Base-by-base conservation (phyloP, 768 basidiomycete genomes). In the Boletellus sp. region DNA sequence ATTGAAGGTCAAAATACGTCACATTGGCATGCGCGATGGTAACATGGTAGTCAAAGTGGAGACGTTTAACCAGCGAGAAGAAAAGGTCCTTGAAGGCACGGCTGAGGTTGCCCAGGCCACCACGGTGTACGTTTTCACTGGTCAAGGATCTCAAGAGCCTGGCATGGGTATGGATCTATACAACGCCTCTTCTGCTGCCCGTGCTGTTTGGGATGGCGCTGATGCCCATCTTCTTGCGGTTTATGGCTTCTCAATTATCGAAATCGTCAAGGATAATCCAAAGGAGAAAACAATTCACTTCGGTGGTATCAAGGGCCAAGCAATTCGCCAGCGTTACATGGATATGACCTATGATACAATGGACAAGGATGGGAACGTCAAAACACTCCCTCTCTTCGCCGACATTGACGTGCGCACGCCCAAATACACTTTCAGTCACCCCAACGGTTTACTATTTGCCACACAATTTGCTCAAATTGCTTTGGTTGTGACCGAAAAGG, bases 101-200 rank as follows among this genome's bases (percentile, higher is more conserved):
- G 92, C 94, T 3, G 93, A 98, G 68, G 93, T 98, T 53, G 83
- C 84, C 3, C 96, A 99, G 67, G 85, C 94, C 2, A 78, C 81
- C 16, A 95, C 94, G 6, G 92, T 90, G 31, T 98, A 97, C 58
- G 93, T 96, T 58, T 98, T 98, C 78, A 98, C 95, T 35, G 95
- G 95, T 26, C 95, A 98, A 67, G 95, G 95, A 48, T 97, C 94
- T 6, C 95, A 98, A 67, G 95, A 98, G 70, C 85, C 86, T 40
- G 93, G 95, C 17, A 98, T 99, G 96, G 96, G 96, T 17, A 98
- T 99, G 94, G 94, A 97, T 57, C 80, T 99, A 2, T 99, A 97
- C 78, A 87, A 83, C 65, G 80, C 70, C 56, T 97, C 94, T 5
- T 87, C 93, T 38, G 93, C 94, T 17, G 96, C 96, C 48, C 89